Evolutionary conservation across 257 asterid species (phyloP).

Genomic region (Solanum virginianum): DNA sequence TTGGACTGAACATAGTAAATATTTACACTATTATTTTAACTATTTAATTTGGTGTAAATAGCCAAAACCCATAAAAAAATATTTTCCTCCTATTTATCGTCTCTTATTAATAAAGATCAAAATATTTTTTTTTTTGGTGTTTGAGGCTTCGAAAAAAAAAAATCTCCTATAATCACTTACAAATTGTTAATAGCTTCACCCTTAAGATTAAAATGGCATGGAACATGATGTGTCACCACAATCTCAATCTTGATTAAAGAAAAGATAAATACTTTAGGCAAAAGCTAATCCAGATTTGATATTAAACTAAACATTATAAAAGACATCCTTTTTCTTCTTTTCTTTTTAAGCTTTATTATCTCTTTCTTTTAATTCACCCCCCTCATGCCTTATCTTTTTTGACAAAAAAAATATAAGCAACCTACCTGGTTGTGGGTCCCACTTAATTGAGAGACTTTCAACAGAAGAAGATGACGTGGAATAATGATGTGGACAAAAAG

Average conservation of each 20-base stretch:
- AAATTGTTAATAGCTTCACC: neutral
- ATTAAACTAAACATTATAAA: neutral
- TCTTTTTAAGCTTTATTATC: slow-evolving; percentile 17
- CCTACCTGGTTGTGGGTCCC: slow-evolving; percentile 28
- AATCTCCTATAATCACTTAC: too few species aligned
- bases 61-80: neutral
- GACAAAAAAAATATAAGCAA: slow-evolving; percentile 23
- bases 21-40: neutral
- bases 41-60: neutral
- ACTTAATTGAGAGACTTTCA: slow-evolving; percentile 1
- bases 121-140: too few species aligned
- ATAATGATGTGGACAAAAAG: slow-evolving; percentile 48
- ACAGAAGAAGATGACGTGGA: slow-evolving; percentile 23
- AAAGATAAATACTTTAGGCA: neutral
- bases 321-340: neutral
- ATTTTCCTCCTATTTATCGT: too few species aligned
- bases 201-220: slow-evolving; percentile 10
- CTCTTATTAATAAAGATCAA: too few species aligned
- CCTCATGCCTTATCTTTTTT: neutral
- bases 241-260: slow-evolving; percentile 8
- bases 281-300: neutral
- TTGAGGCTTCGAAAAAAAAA: too few species aligned
- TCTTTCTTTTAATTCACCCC: slow-evolving; percentile 7
- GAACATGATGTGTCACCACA: slow-evolving; percentile 20
- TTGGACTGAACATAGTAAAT: too few species aligned